Base-by-base conservation (phyloP, 805 yeast genomes). In the Cyberlindnera amylophila region DNA sequence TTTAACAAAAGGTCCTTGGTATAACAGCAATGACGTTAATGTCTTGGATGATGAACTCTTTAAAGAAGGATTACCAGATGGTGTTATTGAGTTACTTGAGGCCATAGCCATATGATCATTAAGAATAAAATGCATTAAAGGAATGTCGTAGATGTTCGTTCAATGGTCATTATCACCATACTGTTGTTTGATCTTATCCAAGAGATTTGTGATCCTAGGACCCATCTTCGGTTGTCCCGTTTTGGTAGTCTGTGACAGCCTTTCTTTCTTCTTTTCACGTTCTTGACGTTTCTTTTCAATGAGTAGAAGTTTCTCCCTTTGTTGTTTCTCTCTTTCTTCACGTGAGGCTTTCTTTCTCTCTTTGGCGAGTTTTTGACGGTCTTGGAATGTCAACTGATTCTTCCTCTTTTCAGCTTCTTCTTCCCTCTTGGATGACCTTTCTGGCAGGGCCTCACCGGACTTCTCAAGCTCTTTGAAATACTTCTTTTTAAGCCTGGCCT, bases 141-240 rank as follows among this genome's bases (percentile, higher is more conserved):
- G n/a, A 13, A 24, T 6, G 24, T 21, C 24, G 24, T 21, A 21
- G 24, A 21, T 21, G 9, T 9, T 21, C 24, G 24, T 21, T 21
- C 29, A 27, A 31, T 32, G 29, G 27, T 28, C 26, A 6, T 24
- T 38, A 14, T 48, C 41, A 19, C 49, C 52, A 33, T 50, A 56
- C 49, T 77, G 81, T 23, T 63, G 64, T 56, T 77, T 80, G 47
- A 90, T 86, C 62, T 88, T 86, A 41, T 84, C 93, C 37, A 90
- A 69, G 34, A 90, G 67, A 52, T 79, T 77, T 42, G 79, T 82
- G 44, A 90, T 86, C 62, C 95, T 77, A 13, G 96, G 95, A 0
- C 88, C 96, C 91, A 90, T 86, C 34, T 77, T 64, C 2, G 97
- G 97, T 61, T 90, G 98, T 0, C 98, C 98, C 4, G 67, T 58